Percentiles rank a stretch among this genome's conserved stretches.
phyloP scores from a whole-genome alignment of 78 protist genomes.

The Speleostelium caveatum region DNA sequence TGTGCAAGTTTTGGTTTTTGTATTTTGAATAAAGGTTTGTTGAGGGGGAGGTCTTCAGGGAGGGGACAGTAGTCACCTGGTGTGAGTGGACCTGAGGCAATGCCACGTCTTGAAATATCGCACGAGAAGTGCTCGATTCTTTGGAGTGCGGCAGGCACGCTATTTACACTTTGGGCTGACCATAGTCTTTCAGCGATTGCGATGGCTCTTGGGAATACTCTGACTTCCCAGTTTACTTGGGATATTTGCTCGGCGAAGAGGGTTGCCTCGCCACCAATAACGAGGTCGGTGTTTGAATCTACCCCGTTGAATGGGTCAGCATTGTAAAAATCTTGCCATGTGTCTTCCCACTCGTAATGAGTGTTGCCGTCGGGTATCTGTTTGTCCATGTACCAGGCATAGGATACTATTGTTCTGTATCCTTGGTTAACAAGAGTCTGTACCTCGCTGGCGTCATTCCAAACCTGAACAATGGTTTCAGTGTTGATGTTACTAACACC shows the following conservation, averaged over 20 bases:
- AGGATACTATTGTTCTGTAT: constrained; percentile 15
- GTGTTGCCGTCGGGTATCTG: constrained; percentile 35
- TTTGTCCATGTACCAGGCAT: constrained; percentile 50
- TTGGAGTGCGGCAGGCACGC: constrained; percentile 5
- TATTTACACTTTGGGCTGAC: constrained; percentile 8
- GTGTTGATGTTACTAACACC: neutral
- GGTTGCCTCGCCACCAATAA: constrained; percentile 63
- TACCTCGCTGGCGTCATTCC: constrained; percentile 11
- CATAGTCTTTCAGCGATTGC: constrained; percentile 65
- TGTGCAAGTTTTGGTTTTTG: too few relatives aligned
- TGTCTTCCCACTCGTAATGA: constrained; percentile 78
- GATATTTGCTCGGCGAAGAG: constrained; percentile 57
- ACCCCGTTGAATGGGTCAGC: constrained; percentile 30
- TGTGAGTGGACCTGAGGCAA: constrained; percentile 53
- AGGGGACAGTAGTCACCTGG: constrained; percentile 51
- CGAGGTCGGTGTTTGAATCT: neutral
- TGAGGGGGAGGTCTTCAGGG: constrained; percentile 22
- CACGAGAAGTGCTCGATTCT: constrained; percentile 33
- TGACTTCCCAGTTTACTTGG: constrained; percentile 47
- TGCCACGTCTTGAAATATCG: constrained; percentile 44
- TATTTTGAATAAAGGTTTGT: too few relatives aligned
- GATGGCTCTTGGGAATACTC: constrained; percentile 68
- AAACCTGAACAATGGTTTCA: constrained; percentile 32
- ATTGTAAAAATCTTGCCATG: constrained; percentile 76
- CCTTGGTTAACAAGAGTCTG: constrained; percentile 23